Evolutionary conservation across 2,329 filamentous ascomycete species (phyloP), one percentile per base, ranked within the genome.

Genomic region (Metarhizium humberi): DNA sequence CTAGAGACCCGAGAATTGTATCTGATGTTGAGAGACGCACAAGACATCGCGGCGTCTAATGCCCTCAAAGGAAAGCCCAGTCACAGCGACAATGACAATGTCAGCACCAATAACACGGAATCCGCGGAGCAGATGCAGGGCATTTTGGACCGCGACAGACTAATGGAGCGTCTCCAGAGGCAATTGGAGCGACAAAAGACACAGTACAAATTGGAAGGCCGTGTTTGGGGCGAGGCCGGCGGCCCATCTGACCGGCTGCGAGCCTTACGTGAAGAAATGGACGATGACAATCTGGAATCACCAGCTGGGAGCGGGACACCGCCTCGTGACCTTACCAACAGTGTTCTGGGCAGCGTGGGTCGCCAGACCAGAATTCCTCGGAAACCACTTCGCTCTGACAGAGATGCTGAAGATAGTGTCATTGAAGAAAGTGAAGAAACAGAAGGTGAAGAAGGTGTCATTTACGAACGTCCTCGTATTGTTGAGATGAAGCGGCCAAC

Each of bases 161-260:
- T 99, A 61, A 95, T 99, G 88, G 89, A 91, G 67, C 86, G 92
- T 53, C 79, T 99, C 56, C 92, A 96, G 71, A 95, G 90, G 78
- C 94, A 97, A 72, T 83, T 99, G 46, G 92, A 97, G 75, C 81
- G 94, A 60, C 92, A 96, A 60, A 97, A 97, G 80, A 97, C 94
- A 1, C 92, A 97, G 68, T 96, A 90, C 73, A 96, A 96, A 72
- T 82, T 99, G 36, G 94, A 97, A 71, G 94, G 94, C 62, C 90
- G 90, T 69, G 85, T 90, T 8, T 96, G 92, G 88, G 86, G 86
- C 59, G 88, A 95, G 59, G 76, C 81, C 53, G 80, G 87, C 60
- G 90, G 90, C 40, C 92, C 94, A 13, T 96, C 91, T 48, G 94
- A 99, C 73, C 86, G 92, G 64, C 78, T 99, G 56, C 87, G 94